These are phyloP conservation scores for Phaseolus coccineus DNA, from an alignment of 331 rosid genomes.

Conservation along the genomic window DNA sequence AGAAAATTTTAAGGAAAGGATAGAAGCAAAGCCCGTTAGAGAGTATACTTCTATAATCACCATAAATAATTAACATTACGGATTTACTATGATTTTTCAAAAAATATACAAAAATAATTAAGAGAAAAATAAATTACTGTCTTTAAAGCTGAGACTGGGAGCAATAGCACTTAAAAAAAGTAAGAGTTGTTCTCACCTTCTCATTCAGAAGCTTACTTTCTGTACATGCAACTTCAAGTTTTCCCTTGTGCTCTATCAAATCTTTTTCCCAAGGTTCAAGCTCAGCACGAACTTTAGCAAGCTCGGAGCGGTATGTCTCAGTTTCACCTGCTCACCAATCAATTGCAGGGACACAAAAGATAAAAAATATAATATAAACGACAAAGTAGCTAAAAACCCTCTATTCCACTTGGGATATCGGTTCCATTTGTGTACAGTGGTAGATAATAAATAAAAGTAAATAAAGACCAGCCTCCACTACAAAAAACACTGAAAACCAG, in stretches of 20 bases:
- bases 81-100: not conserved
- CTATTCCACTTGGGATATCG: slow-evolving; percentile 13
- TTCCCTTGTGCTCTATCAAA: slow-evolving; percentile 90
- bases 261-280: slow-evolving; percentile 97
- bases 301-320: slow-evolving; percentile 80
- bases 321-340: slow-evolving; percentile 76
- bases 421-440: slow-evolving; percentile 21
- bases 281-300: slow-evolving; percentile 82
- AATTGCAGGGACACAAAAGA: slow-evolving; percentile 1
- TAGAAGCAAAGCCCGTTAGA: not conserved
- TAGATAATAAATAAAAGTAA: slow-evolving; percentile 6
- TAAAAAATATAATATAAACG: not conserved
- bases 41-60: not conserved
- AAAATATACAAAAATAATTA: not conserved
- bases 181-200: slow-evolving; percentile 62
- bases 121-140: not conserved
- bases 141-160: slow-evolving; percentile 29
- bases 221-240: slow-evolving; percentile 79
- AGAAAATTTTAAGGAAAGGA: not conserved
- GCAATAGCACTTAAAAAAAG: slow-evolving; percentile 29
- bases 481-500: slow-evolving; percentile 24
- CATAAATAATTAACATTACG: not conserved
- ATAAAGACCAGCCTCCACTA: slow-evolving; percentile 14
- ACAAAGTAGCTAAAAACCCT: slow-evolving; percentile 10
- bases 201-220: slow-evolving; percentile 82